Evolutionary conservation across 192 early-diverging fungal genomes (phyloP), one percentile per base, ranked within the genome.

Genomic region (Backusella morwellensis): DNA sequence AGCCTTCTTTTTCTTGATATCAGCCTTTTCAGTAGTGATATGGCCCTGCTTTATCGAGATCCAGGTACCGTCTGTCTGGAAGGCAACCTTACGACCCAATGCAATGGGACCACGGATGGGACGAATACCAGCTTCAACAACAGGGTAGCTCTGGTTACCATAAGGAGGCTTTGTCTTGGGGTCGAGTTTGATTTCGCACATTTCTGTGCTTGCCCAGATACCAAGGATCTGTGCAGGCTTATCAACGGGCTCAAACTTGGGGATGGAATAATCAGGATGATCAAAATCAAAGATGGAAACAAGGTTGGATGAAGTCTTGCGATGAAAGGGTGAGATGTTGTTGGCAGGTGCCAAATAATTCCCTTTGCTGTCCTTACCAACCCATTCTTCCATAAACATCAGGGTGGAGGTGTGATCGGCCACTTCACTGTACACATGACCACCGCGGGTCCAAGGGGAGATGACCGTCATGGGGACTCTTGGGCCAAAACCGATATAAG

Each of bases 401-500:
- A 79, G 12, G 21, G 72, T 74, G 4, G 78, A 74, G 19, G 78
- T 73, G 21, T 79, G 78, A 23, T 79, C 78, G 26, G 78, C 38
- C 4, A 79, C 78, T 12, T 75, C 67, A 19, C 73, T 73, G 38
- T 75, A 79, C 32, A 79, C 78, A 44, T 79, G 35, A 1, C 78
- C 78, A 70, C 78, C 78, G 34, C 78, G 52, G 19, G 56, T 66
- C 23, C 40, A 79, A 56, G 78, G 78, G 26, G 52, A 66, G 15
- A 79, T 68, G 23, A 74, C 56, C 6, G 68, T 68, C 56, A 79
- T 70, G 23, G 78, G 78, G 1, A 79, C 78, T 50, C 77, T 71
- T 21, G 77, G 77, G 11, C 77, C 77, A 23, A 59, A 35, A 7
- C 67, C 67, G 7, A 69, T 50, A 26, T 50, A 56, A 38, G 35